These are phyloP conservation scores for Otatea glauca DNA, from an alignment of 176 grass and related monocot genomes.

Conservation along the genomic window DNA sequence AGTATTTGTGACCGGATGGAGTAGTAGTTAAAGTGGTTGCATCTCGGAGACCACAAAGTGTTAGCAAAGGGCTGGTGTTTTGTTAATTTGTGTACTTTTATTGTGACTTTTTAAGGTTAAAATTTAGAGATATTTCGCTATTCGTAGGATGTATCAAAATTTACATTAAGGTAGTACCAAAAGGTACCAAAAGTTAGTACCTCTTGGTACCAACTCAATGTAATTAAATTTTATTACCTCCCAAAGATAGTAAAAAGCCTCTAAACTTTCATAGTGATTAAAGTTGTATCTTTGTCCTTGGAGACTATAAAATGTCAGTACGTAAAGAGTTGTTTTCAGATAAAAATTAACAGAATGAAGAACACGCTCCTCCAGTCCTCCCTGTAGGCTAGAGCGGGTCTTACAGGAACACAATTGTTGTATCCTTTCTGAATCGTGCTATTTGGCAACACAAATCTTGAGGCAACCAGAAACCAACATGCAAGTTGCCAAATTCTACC, in stretches of 20 bases:
- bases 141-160: no score
- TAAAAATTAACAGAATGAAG: not conserved
- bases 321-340: not conserved
- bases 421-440: not conserved
- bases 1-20: no score
- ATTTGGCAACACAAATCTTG: not conserved
- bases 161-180: no score
- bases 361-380: not conserved
- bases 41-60: no score
- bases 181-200: no score
- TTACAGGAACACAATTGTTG: not conserved
- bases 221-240: no score
- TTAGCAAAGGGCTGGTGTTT: no score
- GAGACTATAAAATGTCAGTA: not conserved
- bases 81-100: not conserved
- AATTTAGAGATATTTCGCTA: no score
- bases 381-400: not conserved
- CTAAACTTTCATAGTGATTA: not conserved
- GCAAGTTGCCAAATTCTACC: not conserved
- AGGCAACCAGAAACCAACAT: not conserved
- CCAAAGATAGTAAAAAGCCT: no score
- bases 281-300: not conserved
- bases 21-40: no score
- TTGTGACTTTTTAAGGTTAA: not conserved
- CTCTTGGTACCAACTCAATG: no score